Conservation (phyloP, 371 early-diverging fungal species). For the Mortierella sp. region DNA sequence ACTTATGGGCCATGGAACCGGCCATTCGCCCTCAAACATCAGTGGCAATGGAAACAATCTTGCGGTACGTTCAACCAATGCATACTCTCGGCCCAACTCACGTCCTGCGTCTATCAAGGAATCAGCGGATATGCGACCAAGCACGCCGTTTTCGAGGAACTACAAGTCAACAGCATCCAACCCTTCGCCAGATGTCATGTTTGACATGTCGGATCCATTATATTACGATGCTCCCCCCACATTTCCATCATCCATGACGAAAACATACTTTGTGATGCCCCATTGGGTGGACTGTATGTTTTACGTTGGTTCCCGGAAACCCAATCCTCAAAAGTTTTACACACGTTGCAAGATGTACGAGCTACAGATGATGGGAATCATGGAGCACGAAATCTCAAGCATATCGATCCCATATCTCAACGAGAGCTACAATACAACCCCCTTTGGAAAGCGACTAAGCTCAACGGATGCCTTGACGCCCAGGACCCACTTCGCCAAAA, state of each 20-base stretch:
- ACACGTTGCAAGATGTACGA: slow-evolving; percentile 87
- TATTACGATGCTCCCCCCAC: slow-evolving; percentile 59
- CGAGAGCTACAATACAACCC: slow-evolving; percentile 39
- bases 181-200: slow-evolving; percentile 34
- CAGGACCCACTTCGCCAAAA: slow-evolving; percentile 16
- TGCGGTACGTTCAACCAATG: slow-evolving; percentile 34
- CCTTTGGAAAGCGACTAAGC: slow-evolving; percentile 33
- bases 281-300: slow-evolving; percentile 96
- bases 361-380: slow-evolving; percentile 84
- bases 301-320: slow-evolving; percentile 71
- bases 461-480: slow-evolving; percentile 32
- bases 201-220: slow-evolving; percentile 66
- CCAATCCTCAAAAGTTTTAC: slow-evolving; percentile 66
- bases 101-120: slow-evolving; percentile 43
- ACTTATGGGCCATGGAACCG: slow-evolving; percentile 21
- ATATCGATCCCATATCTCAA: slow-evolving; percentile 68
- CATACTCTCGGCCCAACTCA: slow-evolving; percentile 37
- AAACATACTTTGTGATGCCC: slow-evolving; percentile 81
- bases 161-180: slow-evolving; percentile 24
- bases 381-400: slow-evolving; percentile 72
- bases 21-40: slow-evolving; percentile 31
- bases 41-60: slow-evolving; percentile 35
- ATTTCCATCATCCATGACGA: slow-evolving; percentile 51
- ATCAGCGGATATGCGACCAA: slow-evolving; percentile 32
- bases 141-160: slow-evolving; percentile 43